These are phyloP conservation scores for Boletus insuetus DNA, from an alignment of 768 basidiomycete genomes.

Conservation along the genomic window DNA sequence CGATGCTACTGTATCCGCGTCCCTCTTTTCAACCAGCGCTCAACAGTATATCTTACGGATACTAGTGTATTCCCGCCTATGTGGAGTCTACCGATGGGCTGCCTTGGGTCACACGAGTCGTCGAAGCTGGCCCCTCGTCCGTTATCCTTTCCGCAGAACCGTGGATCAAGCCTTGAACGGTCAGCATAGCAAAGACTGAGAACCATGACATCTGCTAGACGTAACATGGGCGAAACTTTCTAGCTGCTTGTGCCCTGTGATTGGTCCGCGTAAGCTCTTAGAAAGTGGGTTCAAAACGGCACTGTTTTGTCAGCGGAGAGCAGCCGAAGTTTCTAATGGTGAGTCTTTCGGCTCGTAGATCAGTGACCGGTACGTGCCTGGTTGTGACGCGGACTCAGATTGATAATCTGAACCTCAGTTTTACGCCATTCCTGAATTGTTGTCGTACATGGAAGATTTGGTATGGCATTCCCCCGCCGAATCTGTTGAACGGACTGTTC, in stretches of 20 bases:
- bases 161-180: constrained; percentile 23
- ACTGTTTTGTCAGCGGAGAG: no score
- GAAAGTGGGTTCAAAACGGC: no score
- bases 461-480: constrained; percentile 82
- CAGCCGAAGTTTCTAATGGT: no score
- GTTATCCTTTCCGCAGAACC: constrained; percentile 25
- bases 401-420: constrained; percentile 49
- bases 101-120: constrained; percentile 23
- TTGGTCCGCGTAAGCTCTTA: no score
- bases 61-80: constrained; percentile 29
- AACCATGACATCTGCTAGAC: constrained; percentile 4
- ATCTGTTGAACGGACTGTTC: constrained; percentile 71
- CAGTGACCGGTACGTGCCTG: constrained; percentile 44
- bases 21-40: constrained; percentile 23
- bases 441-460: constrained; percentile 68
- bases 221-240: no score
- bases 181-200: constrained; percentile 26
- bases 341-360: no score
- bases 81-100: constrained; percentile 27
- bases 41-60: constrained; percentile 27
- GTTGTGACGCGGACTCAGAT: neutral
- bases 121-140: constrained; percentile 25
- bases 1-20: constrained; percentile 20
- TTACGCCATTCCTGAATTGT: constrained; percentile 74
- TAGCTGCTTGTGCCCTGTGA: no score